Conservation (phyloP, 2,329 filamentous ascomycete genomes). For the Pestalotiopsis sp. region DNA sequence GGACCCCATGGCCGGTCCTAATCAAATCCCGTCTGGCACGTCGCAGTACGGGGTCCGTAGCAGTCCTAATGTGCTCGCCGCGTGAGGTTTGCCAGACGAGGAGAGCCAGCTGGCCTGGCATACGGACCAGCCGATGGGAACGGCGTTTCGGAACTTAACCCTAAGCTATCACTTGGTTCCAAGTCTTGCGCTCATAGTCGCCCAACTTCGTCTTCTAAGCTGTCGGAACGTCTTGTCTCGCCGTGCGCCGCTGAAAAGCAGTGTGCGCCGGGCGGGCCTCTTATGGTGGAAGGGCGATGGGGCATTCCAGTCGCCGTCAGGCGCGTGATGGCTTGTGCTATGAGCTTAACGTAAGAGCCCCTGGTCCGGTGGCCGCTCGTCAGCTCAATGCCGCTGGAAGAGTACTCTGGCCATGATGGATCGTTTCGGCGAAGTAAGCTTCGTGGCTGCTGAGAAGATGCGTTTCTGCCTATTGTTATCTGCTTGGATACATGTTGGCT, state of each 20-base stretch:
- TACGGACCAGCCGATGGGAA: conserved; percentile 49
- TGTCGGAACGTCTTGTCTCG: conserved; percentile 31
- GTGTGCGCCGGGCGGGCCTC: conserved; percentile 35
- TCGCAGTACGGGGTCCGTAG: conserved; percentile 63
- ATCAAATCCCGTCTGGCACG: conserved; percentile 43
- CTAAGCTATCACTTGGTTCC: conserved; percentile 78
- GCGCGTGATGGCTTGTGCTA: conserved; percentile 64
- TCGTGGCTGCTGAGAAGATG: conserved; percentile 29
- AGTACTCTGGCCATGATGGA: conserved; percentile 50
- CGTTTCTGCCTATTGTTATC: conserved; percentile 17
- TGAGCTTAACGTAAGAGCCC: conserved; percentile 79
- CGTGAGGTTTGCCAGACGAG: conserved; percentile 45
- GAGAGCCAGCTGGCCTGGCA: conserved; percentile 44
- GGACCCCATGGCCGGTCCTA: conserved; percentile 42
- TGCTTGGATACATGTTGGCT: conserved; percentile 19
- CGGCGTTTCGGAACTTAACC: conserved; percentile 90
- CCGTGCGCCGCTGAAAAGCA: conserved; percentile 54
- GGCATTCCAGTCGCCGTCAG: conserved; percentile 58
- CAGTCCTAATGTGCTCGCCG: conserved; percentile 51
- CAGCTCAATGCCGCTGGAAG: conserved; percentile 68
- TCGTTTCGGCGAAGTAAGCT: conserved; percentile 27
- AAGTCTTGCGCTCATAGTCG: conserved; percentile 75
- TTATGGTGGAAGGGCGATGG: conserved; percentile 50
- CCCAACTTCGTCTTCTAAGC: conserved; percentile 69
- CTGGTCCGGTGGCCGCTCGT: conserved; percentile 72